phyloP scores from a whole-genome alignment of 805 yeast species.

The Ogataea philodendri region DNA sequence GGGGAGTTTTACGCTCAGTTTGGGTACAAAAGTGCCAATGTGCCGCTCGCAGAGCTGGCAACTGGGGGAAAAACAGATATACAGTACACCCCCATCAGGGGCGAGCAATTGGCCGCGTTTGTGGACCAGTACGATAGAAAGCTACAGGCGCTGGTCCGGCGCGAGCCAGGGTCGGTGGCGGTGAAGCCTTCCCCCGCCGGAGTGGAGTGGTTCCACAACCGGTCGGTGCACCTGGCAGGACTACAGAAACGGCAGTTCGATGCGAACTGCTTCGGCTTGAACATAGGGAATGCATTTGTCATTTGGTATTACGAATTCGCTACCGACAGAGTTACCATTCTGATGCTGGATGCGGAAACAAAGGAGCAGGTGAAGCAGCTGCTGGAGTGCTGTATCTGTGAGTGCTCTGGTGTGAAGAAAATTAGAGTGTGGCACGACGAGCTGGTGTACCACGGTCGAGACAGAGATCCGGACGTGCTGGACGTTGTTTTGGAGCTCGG shows the following conservation, averaged over 20 bases:
- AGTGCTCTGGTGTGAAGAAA: constrained; percentile 15
- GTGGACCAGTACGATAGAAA: constrained; percentile 11
- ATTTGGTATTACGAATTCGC: constrained; percentile 43
- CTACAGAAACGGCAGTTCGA: constrained; percentile 1
- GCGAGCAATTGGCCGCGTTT: constrained; percentile 3
- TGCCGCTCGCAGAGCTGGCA: constrained; percentile 18
- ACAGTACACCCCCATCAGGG: constrained; percentile 2
- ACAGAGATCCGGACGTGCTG: constrained; percentile 8
- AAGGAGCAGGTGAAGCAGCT: constrained; percentile 14
- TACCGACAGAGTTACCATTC: constrained; percentile 14
- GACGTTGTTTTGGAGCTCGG: constrained; percentile 15
- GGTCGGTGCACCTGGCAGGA: constrained; percentile 28
- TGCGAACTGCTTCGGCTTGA: constrained; percentile 12
- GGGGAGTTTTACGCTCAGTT: constrained; percentile 63
- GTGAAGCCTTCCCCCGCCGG: constrained; percentile 33
- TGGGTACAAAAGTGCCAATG: constrained; percentile 45
- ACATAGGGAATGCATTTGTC: constrained; percentile 29
- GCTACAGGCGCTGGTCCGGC: constrained; percentile 2
- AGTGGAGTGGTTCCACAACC: constrained; percentile 43
- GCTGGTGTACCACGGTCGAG: constrained; percentile 15
- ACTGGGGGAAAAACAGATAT: neutral
- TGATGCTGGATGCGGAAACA: constrained; percentile 21
- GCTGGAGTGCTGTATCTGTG: constrained; percentile 14
- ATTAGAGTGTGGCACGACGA: constrained; percentile 30
- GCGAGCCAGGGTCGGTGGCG: neutral